phyloP scores from a whole-genome alignment of 352 stramenopile species.

The Globisporangium rhizosaccharum region DNA sequence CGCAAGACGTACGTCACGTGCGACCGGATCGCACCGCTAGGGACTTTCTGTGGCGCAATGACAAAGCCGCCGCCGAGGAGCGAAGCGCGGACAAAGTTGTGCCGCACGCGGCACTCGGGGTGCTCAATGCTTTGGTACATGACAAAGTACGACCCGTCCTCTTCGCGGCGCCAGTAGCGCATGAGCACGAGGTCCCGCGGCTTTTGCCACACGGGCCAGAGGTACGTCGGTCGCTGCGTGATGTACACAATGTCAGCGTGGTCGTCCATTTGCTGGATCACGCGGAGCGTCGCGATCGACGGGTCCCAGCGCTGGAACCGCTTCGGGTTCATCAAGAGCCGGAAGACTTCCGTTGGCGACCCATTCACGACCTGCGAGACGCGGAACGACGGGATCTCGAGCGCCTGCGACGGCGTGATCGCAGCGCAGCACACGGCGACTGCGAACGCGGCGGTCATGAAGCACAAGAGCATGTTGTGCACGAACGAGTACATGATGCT shows the following conservation, averaged over 20 bases:
- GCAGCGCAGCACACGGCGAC: conserved; percentile 66
- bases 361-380: conserved; percentile 84
- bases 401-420: conserved; percentile 55
- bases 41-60: conserved; percentile 79
- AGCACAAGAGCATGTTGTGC: conserved; percentile 77
- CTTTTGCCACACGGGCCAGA: conserved; percentile 86
- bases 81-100: conserved; percentile 83
- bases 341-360: conserved; percentile 78
- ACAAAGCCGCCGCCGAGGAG: conserved; percentile 79
- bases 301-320: conserved; percentile 81
- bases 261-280: conserved; percentile 84
- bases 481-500: conserved; percentile 86
- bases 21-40: conserved; percentile 70
- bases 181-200: conserved; percentile 82
- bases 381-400: conserved; percentile 82
- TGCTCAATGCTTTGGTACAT: conserved; percentile 89
- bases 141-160: conserved; percentile 88
- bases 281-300: conserved; percentile 70
- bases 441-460: conserved; percentile 54
- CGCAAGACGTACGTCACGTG: conserved; percentile 79
- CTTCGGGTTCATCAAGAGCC: conserved; percentile 82
- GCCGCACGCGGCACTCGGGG: conserved; percentile 76
- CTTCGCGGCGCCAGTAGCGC: conserved; percentile 85
- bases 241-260: conserved; percentile 88
- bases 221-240: conserved; percentile 74